A percentile compares a stretch with the other conserved stretches of the same genome.
phyloP scores from a whole-genome alignment of 2,329 filamentous ascomycete genomes.

The Thelonectria discophora region DNA sequence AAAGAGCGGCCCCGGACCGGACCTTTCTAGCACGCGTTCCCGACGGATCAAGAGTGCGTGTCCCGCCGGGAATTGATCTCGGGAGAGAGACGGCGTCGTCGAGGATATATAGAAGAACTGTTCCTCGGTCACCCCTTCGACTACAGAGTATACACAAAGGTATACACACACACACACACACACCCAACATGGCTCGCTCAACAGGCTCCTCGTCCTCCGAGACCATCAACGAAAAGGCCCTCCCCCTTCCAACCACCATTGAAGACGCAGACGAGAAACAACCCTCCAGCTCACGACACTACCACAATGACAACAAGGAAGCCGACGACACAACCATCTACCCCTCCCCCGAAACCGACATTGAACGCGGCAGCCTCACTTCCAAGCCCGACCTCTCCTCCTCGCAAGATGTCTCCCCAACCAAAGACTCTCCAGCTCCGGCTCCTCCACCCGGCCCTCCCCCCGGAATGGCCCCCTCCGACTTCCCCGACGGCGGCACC shows the following conservation, averaged over 20 bases:
- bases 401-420: too few species aligned
- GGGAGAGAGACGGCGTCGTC: too few species aligned
- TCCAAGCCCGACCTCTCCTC: conserved; percentile 14
- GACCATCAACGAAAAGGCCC: conserved; percentile 37
- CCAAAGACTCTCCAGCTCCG: too few species aligned
- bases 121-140: too few species aligned
- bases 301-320: too few species aligned
- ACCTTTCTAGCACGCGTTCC: not conserved
- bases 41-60: too few species aligned
- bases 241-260: conserved; percentile 6
- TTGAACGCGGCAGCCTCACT: conserved; percentile 30
- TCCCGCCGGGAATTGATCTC: too few species aligned
- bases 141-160: not conserved
- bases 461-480: conserved; percentile 53
- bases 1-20: not conserved
- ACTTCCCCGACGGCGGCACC: conserved; percentile 67
- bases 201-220: conserved; percentile 39
- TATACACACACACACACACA: not conserved
- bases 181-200: conserved; percentile 35
- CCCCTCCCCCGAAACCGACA: conserved; percentile 41
- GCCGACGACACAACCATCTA: conserved; percentile 27
- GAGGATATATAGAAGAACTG: too few species aligned
- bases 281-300: conserved; percentile 5
- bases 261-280: conserved; percentile 25
- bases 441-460: conserved; percentile 34